phyloP scores from a whole-genome alignment of 169 alveolate species.

The Eimeria necatrix region DNA sequence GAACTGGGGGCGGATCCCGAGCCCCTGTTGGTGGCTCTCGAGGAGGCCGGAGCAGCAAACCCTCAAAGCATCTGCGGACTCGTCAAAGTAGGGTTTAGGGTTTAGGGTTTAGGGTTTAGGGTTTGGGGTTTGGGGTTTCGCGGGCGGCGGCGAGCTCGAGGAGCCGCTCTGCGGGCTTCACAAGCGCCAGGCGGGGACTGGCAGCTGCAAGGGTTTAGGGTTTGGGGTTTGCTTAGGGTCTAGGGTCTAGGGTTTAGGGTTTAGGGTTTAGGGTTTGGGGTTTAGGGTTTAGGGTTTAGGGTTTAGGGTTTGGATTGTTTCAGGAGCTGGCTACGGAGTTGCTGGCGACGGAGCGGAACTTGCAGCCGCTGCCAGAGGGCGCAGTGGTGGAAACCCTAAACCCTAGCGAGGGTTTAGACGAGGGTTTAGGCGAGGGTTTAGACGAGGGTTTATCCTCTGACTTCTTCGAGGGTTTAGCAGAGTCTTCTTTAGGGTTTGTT shows the following conservation, averaged over 20 bases:
- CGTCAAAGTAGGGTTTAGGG: neutral
- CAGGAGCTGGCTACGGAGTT: neutral
- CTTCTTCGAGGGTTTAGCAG: neutral
- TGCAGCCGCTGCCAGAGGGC: neutral
- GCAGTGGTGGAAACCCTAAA: slow-evolving; percentile 29
- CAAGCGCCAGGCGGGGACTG: too few species aligned
- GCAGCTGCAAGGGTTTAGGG: too few species aligned
- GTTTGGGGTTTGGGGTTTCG: neutral
- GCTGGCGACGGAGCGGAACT: neutral
- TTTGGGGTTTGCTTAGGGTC: too few species aligned
- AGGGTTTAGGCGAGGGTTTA: neutral
- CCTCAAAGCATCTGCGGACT: slow-evolving; percentile 8
- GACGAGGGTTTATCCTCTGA: neutral
- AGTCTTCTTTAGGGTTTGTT: neutral
- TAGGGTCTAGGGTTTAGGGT: neutral
- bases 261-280: neutral
- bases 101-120: neutral
- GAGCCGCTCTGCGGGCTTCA: too few species aligned
- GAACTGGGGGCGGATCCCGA: slow-evolving; percentile 51
- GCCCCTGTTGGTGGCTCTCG: neutral
- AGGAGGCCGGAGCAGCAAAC: neutral
- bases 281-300: neutral
- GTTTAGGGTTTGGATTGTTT: neutral
- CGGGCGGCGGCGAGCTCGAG: too few species aligned
- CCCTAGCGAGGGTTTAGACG: neutral